Conservation (phyloP, 2,329 filamentous ascomycete species). For the Ophiostoma australiae region DNA sequence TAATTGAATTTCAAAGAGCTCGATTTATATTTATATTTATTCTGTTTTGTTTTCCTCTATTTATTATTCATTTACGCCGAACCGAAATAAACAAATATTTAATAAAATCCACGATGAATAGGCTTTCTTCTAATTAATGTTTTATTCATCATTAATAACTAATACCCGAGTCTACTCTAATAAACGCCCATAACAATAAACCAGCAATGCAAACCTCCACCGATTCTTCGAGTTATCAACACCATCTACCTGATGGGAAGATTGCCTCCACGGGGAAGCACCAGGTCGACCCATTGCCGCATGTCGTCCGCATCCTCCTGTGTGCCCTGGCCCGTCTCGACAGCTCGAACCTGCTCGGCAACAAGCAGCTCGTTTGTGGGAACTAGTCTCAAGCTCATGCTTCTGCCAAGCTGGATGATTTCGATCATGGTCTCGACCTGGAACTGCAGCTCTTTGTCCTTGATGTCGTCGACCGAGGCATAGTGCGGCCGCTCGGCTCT, state of each 20-base stretch:
- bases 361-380: not conserved
- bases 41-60: no score
- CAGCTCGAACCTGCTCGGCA: not conserved
- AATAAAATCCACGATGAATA: no score
- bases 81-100: no score
- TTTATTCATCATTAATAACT: no score
- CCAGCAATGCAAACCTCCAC: no score
- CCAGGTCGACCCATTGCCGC: not conserved
- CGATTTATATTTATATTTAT: no score
- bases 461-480: not conserved
- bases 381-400: not conserved
- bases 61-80: no score
- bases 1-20: no score
- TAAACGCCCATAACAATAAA: no score
- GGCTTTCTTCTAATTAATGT: no score
- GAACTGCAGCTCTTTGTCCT: not conserved
- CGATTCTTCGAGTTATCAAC: no score
- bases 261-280: not conserved
- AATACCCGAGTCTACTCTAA: not conserved
- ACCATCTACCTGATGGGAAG: not conserved
- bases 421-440: constrained; percentile 44
- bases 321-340: not conserved
- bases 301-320: not conserved
- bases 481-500: not conserved
- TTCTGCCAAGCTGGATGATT: constrained; percentile 39